Evolutionary conservation across 1,284 basidiomycete genomes (phyloP).

Genomic region (Wallemia ichthyophaga): DNA sequence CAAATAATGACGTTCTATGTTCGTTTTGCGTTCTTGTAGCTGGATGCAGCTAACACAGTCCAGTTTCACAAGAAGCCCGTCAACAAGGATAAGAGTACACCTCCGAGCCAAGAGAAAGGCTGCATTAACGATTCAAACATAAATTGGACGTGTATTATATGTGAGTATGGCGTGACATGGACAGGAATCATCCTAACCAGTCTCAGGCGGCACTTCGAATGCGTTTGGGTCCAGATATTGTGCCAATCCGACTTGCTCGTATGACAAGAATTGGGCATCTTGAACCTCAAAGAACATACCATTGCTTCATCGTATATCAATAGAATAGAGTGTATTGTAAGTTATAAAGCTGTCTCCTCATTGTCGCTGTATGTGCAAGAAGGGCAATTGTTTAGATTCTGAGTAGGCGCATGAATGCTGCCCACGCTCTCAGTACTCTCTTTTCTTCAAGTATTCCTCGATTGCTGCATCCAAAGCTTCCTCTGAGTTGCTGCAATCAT

Average conservation of each 20-base stretch:
- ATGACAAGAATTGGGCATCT: not conserved
- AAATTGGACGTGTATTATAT: not conserved
- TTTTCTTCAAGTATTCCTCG: not conserved
- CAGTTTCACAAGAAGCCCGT: too few species aligned
- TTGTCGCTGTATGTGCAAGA: too few species aligned
- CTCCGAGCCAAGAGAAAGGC: too few species aligned
- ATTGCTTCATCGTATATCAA: not conserved
- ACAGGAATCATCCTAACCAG: too few species aligned
- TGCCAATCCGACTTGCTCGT: not conserved
- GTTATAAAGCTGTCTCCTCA: too few species aligned
- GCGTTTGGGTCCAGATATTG: not conserved
- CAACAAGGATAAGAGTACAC: too few species aligned
- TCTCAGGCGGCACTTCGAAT: not conserved
- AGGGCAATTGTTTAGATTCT: too few species aligned
- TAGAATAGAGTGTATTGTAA: not conserved
- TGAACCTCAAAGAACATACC: not conserved
- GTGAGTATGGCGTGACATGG: too few species aligned
- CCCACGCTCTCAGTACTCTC: not conserved
- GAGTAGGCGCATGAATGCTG: too few species aligned
- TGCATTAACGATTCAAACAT: not conserved
- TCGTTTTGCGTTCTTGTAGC: too few species aligned
- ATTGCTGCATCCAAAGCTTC: not conserved
- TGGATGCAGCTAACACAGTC: too few species aligned
- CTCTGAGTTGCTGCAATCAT: not conserved
- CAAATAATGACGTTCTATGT: too few species aligned